These are phyloP conservation scores for Sporothrix brunneoviolacea DNA, from an alignment of 2,329 filamentous ascomycete genomes.

Conservation along the genomic window DNA sequence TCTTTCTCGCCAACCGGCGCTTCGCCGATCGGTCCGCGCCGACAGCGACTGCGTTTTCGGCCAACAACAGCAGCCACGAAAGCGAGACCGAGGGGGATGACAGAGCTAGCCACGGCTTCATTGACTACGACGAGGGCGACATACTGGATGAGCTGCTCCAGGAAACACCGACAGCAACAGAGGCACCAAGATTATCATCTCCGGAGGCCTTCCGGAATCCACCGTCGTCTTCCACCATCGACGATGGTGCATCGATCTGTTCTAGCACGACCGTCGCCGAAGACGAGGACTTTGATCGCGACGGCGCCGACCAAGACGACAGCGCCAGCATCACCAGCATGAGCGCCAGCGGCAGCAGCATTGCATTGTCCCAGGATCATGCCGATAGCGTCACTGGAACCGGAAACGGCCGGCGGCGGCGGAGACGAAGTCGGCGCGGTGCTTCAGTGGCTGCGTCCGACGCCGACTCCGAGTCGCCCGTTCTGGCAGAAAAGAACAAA, in stretches of 20 bases:
- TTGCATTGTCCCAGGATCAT: neutral
- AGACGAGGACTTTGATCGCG: too few species aligned
- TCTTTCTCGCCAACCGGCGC: neutral
- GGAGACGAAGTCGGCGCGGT: neutral
- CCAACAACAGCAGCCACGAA: neutral
- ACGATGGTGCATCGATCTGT: conserved; percentile 4
- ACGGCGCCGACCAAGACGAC: neutral
- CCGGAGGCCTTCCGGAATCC: neutral
- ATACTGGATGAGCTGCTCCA: conserved; percentile 12
- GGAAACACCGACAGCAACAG: neutral
- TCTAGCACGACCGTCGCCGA: conserved; percentile 3
- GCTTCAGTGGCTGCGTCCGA: neutral
- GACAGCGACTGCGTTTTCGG: conserved; percentile 1
- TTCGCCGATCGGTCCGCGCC: neutral
- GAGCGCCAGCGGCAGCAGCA: neutral
- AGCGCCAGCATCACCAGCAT: neutral
- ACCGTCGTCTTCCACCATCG: neutral
- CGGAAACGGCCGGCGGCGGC: neutral
- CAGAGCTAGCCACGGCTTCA: neutral
- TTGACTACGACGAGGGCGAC: conserved; percentile 11
- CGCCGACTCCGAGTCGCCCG: neutral
- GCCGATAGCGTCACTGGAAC: neutral
- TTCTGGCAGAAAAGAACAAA: neutral
- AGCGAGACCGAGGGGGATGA: too few species aligned
- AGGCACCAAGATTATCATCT: too few species aligned